phyloP scores from a whole-genome alignment of 2,329 filamentous ascomycete species.

The Davidsoniella virescens region DNA sequence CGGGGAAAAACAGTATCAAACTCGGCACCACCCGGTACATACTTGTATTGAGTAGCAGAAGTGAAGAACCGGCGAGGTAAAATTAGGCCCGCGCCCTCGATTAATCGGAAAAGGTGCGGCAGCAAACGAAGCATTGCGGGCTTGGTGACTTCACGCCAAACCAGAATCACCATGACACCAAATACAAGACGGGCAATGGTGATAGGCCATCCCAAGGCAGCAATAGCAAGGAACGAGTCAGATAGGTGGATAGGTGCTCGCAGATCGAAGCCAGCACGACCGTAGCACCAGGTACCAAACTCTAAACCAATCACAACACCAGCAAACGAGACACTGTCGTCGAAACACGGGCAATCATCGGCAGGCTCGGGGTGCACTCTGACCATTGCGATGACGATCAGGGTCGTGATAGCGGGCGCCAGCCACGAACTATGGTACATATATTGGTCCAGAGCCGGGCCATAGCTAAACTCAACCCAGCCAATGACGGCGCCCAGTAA shows the following conservation, averaged over 20 bases:
- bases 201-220: conserved; percentile 47
- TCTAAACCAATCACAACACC: conserved; percentile 79
- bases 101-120: conserved; percentile 72
- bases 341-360: conserved; percentile 92
- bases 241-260: conserved; percentile 34
- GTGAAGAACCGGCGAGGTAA: conserved; percentile 84
- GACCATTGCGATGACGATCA: conserved; percentile 59
- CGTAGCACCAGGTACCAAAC: conserved; percentile 51
- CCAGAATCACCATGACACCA: conserved; percentile 70
- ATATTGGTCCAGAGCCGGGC: conserved; percentile 49
- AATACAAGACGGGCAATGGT: conserved; percentile 54
- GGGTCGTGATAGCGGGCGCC: conserved; percentile 45
- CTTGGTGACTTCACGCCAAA: conserved; percentile 84
- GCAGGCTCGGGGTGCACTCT: conserved; percentile 89
- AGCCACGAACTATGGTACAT: conserved; percentile 48
- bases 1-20: conserved; percentile 78
- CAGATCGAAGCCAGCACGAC: conserved; percentile 25
- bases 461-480: conserved; percentile 42
- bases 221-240: conserved; percentile 36
- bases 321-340: conserved; percentile 86
- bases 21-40: conserved; percentile 51
- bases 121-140: conserved; percentile 59
- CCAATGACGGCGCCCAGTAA: conserved; percentile 53
- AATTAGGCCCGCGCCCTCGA: conserved; percentile 64
- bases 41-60: conserved; percentile 76